These are phyloP conservation scores for Aspergillus pseudotamarii DNA, from an alignment of 2,329 filamentous ascomycete genomes.

Conservation along the genomic window DNA sequence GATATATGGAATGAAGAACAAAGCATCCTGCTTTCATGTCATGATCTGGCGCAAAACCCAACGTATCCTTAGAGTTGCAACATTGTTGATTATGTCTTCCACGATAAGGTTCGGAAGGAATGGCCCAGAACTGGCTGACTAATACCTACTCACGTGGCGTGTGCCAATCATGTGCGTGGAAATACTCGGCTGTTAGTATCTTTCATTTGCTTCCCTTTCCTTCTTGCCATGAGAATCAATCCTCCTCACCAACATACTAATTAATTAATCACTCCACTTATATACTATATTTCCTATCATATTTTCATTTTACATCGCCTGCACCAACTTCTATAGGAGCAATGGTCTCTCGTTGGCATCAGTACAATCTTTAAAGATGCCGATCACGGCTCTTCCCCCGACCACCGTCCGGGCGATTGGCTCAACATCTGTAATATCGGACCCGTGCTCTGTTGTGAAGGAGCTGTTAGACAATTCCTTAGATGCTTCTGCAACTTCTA, in stretches of 20 bases:
- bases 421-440: conserved; percentile 59
- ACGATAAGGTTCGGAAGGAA: background rate
- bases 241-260: background rate
- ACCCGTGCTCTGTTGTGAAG: conserved; percentile 62
- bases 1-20: conserved; percentile 35
- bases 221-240: background rate
- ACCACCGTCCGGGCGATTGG: conserved; percentile 55
- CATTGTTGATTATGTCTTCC: background rate
- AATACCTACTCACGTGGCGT: conserved; percentile 15
- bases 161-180: conserved; percentile 17
- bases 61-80: background rate
- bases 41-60: background rate
- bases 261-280: background rate
- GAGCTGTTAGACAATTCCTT: conserved; percentile 70
- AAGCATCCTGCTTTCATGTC: conserved; percentile 14
- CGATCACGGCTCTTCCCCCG: conserved; percentile 48
- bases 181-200: conserved; percentile 12
- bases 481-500: conserved; percentile 61
- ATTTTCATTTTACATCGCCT: background rate
- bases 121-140: conserved; percentile 2
- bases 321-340: too few relatives aligned
- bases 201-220: conserved; percentile 2
- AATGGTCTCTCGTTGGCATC: conserved; percentile 3
- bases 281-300: conserved; percentile 5
- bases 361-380: conserved; percentile 37